Evolutionary conservation across 495 filamentous ascomycete species (phyloP), one percentile per base, ranked within the genome.

Genomic region (Massariosphaeria phaeospora): DNA sequence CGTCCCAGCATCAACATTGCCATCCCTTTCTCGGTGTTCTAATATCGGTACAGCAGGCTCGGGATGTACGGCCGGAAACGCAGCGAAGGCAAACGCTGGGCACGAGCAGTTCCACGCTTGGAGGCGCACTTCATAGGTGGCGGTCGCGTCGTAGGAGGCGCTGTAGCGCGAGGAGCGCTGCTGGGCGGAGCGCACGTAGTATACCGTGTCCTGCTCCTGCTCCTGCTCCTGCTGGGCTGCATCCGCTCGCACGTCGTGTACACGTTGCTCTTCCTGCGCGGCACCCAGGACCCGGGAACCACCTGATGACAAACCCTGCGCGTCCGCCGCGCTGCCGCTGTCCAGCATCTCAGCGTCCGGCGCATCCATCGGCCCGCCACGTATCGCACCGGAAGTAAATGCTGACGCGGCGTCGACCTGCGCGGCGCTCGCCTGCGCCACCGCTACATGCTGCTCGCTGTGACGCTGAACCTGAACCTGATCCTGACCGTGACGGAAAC

Each of bases 91-190:
- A 65, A 95, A 96, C 2, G 82, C 82, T 1, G 88, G 84, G 74
- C 91, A 96, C 9, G 80, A 85, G 66, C 91, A 96, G 65, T 87
- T 89, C 91, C 91, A 96, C n/a, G 87, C 84, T 2, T 63, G 52
- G 6, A 86, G 72, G 7, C 81, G 77, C 21, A 95, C 86, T 60
- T 85, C 76, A 69, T 95, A 94, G 59, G 61, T 64, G 30, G 65
- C 60, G 2, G 68, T 66, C 3, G 48, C 15, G 18, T 58, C 57
- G 66, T 71, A 57, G 55, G 42, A 52, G 52, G 54, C 48, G 47
- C 36, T 49, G 57, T 43, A 43, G 25, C 42, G 55, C 47, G 44
- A 52, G 26, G 61, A 52, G 59, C 53, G 51, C 46, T 61, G 53
- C 36, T 64, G 64, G 20, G 69, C 67, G 62, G 70, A 70, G 58